Evolutionary conservation across 179 eudicot species (phyloP).

Genomic region (Sideroxylon spinosum): DNA sequence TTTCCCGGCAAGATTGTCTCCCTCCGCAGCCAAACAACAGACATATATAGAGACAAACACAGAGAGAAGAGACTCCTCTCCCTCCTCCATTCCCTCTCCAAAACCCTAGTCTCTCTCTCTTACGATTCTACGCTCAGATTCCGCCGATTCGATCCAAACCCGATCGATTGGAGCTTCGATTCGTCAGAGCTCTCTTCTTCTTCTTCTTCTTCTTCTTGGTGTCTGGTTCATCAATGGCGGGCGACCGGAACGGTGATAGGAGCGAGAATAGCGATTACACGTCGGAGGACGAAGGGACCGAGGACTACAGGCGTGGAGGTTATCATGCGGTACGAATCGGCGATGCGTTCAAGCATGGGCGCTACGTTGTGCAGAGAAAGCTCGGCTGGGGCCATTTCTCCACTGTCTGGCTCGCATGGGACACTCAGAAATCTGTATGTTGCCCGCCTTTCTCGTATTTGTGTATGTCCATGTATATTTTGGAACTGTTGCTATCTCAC

Average conservation of each 20-base stretch:
- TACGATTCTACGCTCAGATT: neutral
- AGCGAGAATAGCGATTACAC: constrained; percentile 37
- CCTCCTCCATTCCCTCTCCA: neutral
- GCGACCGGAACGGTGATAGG: constrained; percentile 22
- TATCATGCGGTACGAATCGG: constrained; percentile 66
- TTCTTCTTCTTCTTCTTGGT: neutral
- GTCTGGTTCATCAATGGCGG: constrained; percentile 24
- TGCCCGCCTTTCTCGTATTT: neutral
- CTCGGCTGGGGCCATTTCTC: constrained; percentile 95
- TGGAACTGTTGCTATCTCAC: neutral
- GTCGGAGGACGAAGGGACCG: constrained; percentile 71
- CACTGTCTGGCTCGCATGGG: constrained; percentile 90
- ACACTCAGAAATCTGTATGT: constrained; percentile 40
- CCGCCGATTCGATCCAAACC: neutral
- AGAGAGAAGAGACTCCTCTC: neutral
- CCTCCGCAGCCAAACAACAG: neutral
- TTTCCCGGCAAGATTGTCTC: constrained; percentile 9
- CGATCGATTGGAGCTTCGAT: neutral
- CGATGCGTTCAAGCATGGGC: constrained; percentile 54
- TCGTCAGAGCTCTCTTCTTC: neutral
- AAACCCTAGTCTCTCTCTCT: constrained; percentile 5
- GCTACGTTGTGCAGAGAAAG: constrained; percentile 65
- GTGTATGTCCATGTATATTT: neutral
- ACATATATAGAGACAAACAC: neutral
- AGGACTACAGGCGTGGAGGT: constrained; percentile 66